These are phyloP conservation scores for Barnettozyma vustinii DNA, from an alignment of 805 yeast genomes.

Conservation along the genomic window DNA sequence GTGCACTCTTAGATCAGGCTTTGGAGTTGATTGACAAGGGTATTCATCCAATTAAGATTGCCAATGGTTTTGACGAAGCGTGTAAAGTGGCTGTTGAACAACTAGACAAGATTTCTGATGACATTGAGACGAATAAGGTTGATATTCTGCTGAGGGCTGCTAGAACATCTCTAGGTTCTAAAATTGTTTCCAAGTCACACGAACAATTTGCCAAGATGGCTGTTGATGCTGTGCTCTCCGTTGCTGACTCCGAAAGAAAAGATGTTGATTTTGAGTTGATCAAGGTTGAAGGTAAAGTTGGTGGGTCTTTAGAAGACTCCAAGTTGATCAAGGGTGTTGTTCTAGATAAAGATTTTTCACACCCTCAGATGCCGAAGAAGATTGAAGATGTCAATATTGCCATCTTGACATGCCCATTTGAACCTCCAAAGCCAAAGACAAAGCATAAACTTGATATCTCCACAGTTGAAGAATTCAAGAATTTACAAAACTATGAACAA, in stretches of 20 bases:
- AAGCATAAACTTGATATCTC: conserved; percentile 94
- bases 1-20: conserved; percentile 92
- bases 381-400: conserved; percentile 83
- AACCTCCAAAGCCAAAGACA: conserved; percentile 99
- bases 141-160: conserved; percentile 82
- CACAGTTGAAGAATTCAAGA: conserved; percentile 89
- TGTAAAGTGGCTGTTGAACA: conserved; percentile 82
- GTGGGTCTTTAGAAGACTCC: conserved; percentile 89
- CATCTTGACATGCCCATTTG: conserved; percentile 96
- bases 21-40: conserved; percentile 92
- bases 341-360: conserved; percentile 93
- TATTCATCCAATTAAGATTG: conserved; percentile 93
- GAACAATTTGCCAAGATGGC: conserved; percentile 96
- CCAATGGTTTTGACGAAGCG: conserved; percentile 96
- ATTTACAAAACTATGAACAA: conserved; percentile 87
- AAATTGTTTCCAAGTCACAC: conserved; percentile 90
- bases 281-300: conserved; percentile 92
- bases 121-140: conserved; percentile 34
- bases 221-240: conserved; percentile 89
- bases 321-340: conserved; percentile 84
- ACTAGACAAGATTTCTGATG: conserved; percentile 72
- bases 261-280: conserved; percentile 97
- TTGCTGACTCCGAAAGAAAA: conserved; percentile 85
- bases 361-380: conserved; percentile 93
- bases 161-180: conserved; percentile 89